Base-by-base conservation (phyloP, 129 eudicot genomes). In the Flaveria sonorensis region DNA sequence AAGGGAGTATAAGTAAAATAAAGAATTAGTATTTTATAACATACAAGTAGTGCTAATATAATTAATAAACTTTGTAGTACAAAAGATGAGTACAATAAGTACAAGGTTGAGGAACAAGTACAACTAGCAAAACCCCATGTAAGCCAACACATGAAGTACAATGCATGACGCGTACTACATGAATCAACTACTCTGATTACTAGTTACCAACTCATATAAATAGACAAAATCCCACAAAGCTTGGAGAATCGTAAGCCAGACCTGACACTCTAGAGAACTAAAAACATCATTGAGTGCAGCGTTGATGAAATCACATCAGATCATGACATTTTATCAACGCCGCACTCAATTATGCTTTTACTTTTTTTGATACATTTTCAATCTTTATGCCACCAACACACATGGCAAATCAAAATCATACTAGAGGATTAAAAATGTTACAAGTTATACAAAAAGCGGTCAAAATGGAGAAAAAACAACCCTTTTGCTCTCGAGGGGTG, bases 221-320 rank as follows among this genome's bases (percentile, higher is more conserved):
- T 68, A 59, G 19, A 14, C 75, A 56, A 3, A 15, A 56, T 4
- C 55, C 52, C 47, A 56, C 10, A 3, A 14, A 4, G 4, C 30
- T 24, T 40, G 20, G 36, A 36, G 4, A 20, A 68, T 19, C 15
- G 3, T n/a, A 16, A 36, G 0, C 5, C 23, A 1, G n/a, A 10
- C 2, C 7, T n/a, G 52, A 39, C 28, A 18, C 64, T 72, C 78
- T n/a, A 71, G 78, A 83, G 89, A 83, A 88, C 83, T 82, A 52
- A 82, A 87, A 86, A 82, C 85, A 68, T 92, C 91, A 89, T 92
- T 92, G 96, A 92, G 97, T 92, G 97, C 96, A 92, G 97, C 97
- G 93, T 92, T 92, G 97, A 92, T 92, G 93, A 81, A 66, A 88
- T 75, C 53, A 18, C 50, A 0, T 59, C 15, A 10, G 8, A 46